These are phyloP conservation scores for Schizosaccharomyces octosporus DNA, from an alignment of 805 yeast species.

Conservation along the genomic window DNA sequence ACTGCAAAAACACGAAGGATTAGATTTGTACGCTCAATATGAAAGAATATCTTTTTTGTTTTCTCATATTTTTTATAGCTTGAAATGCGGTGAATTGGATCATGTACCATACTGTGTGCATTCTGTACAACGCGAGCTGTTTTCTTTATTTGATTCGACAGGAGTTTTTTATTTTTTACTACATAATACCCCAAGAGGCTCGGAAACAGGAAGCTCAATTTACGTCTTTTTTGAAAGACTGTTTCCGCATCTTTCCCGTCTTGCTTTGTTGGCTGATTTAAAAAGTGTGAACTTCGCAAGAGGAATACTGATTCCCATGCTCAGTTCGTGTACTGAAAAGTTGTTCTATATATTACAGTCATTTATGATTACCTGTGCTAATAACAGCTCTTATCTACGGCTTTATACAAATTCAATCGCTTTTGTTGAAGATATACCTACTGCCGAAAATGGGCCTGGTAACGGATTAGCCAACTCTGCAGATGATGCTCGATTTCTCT, in stretches of 20 bases:
- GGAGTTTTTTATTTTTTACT: neutral
- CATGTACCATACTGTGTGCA: neutral
- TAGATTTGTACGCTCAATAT: neutral
- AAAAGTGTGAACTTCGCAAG: neutral
- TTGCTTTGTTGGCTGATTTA: neutral
- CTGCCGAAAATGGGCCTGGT: neutral
- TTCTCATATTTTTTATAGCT: neutral
- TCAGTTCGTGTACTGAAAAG: neutral
- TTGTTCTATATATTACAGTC: neutral
- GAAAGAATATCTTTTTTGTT: neutral
- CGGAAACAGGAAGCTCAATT: neutral
- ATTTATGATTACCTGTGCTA: neutral
- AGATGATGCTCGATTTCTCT: neutral
- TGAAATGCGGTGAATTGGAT: neutral
- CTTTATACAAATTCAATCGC: neutral
- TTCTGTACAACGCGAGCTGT: neutral
- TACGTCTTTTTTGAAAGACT: neutral
- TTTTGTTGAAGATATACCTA: neutral
- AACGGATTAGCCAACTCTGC: neutral
- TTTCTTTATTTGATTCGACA: neutral
- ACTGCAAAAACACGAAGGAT: neutral
- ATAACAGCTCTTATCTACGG: neutral
- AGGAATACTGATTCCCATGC: too few species aligned
- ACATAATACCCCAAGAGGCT: neutral
- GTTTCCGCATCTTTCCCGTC: neutral